Percentiles rank a stretch among this genome's conserved stretches.
phyloP scores from a whole-genome alignment of 23 red algal genomes.

The Chondrus crispus region DNA sequence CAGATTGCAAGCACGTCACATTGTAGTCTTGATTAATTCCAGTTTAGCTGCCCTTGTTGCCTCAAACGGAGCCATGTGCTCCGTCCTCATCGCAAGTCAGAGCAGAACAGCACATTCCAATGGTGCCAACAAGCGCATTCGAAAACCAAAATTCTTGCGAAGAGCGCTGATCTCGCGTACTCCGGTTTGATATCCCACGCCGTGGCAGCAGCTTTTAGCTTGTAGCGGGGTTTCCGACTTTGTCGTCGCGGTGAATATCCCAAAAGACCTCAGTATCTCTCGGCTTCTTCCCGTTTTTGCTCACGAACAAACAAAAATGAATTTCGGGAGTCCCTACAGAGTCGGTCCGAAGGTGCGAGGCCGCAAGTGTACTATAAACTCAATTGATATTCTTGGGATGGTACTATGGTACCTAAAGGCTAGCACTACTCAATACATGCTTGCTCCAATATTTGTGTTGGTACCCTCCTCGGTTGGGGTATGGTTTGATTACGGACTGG shows the following conservation, averaged over 20 bases:
- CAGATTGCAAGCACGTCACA: no score
- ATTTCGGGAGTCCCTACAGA: not conserved
- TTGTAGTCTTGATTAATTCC: no score
- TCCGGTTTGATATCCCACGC: not conserved
- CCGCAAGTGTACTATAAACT: not conserved
- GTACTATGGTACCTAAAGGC: not conserved
- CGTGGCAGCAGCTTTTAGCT: not conserved
- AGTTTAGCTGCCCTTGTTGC: no score
- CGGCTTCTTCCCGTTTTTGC: not conserved
- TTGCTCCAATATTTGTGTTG: not conserved
- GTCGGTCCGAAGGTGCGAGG: not conserved
- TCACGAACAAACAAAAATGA: not conserved
- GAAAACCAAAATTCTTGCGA: not conserved
- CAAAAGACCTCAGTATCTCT: not conserved
- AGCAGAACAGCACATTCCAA: no score
- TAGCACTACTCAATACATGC: not conserved
- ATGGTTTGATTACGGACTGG: not conserved
- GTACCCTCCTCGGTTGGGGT: not conserved
- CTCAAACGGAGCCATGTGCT: no score
- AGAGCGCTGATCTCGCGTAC: not conserved
- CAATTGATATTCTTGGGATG: conserved; percentile 2
- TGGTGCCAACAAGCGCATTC: no score
- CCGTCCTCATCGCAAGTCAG: no score
- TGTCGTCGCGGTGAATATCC: not conserved
- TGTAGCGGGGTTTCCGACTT: not conserved